Evolutionary conservation across 139 green algal species (phyloP).

Genomic region (Desmodesmus armatus): DNA sequence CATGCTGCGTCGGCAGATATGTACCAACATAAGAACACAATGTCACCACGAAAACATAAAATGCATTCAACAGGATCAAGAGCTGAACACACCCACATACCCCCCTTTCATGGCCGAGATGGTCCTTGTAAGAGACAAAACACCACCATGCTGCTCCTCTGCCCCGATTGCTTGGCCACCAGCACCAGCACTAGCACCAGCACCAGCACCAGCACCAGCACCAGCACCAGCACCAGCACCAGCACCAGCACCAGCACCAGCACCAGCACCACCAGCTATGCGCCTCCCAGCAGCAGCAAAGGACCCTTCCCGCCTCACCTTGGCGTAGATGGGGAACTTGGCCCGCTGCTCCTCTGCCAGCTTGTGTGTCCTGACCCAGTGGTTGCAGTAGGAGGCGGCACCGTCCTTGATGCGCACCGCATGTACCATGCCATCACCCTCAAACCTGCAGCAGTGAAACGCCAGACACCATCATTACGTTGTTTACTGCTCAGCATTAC

Average conservation of each 20-base stretch:
- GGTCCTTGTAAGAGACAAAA: no score
- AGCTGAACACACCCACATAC: no score
- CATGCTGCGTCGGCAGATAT: no score
- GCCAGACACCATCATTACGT: not conserved
- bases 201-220: no score
- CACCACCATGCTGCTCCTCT: no score
- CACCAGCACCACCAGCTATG: not conserved
- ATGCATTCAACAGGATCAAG: no score
- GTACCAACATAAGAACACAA: no score
- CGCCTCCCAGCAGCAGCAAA: not conserved
- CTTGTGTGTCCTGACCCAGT: slow-evolving; percentile 61
- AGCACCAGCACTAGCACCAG: no score
- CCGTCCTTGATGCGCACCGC: slow-evolving; percentile 67
- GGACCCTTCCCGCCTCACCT: slow-evolving; percentile 6
- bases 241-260: not conserved
- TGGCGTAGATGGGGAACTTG: slow-evolving; percentile 50
- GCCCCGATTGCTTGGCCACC: no score
- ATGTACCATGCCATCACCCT: slow-evolving; percentile 89
- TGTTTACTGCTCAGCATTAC: not conserved
- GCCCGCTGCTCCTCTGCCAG: slow-evolving; percentile 52
- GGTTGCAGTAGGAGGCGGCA: slow-evolving; percentile 74
- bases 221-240: not conserved
- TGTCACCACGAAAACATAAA: no score
- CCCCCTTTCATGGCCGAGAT: no score
- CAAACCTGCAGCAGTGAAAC: slow-evolving; percentile 54